These are phyloP conservation scores for Trametes hirsuta DNA, from an alignment of 1,284 basidiomycete species.

Conservation along the genomic window DNA sequence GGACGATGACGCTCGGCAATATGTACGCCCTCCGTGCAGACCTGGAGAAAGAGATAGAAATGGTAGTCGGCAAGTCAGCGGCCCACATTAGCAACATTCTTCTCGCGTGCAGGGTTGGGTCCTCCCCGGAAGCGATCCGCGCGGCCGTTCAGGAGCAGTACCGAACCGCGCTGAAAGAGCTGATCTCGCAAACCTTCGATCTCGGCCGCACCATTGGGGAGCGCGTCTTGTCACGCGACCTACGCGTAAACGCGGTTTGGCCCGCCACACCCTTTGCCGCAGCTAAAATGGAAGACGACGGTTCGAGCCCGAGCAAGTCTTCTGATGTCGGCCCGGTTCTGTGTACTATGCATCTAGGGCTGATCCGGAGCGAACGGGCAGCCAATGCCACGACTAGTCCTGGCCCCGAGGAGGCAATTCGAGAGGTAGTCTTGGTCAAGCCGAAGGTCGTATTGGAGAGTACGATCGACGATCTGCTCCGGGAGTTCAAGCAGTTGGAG, in stretches of 20 bases:
- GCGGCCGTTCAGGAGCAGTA: conserved; percentile 25
- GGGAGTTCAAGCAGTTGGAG: too few relatives aligned
- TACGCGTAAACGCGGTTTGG: conserved; percentile 39
- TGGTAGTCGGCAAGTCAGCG: conserved; percentile 38
- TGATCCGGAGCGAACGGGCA: too few relatives aligned
- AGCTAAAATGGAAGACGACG: conserved; percentile 48
- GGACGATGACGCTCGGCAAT: conserved; percentile 52
- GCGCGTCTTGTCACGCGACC: conserved; percentile 44
- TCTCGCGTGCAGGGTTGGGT: conserved; percentile 42
- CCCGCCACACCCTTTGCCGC: conserved; percentile 43
- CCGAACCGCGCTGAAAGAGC: conserved; percentile 39
- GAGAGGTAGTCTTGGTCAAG: too few relatives aligned
- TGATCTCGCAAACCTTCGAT: conserved; percentile 45
- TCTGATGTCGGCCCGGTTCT: too few relatives aligned
- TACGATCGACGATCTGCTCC: too few relatives aligned
- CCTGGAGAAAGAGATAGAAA: conserved; percentile 36
- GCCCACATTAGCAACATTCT: conserved; percentile 49
- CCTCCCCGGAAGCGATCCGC: conserved; percentile 19
- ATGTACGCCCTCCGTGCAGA: conserved; percentile 34
- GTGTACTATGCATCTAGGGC: too few relatives aligned
- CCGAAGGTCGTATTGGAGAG: too few relatives aligned
- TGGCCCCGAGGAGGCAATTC: background rate
- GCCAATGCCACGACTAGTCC: too few relatives aligned
- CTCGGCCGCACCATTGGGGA: conserved; percentile 56
- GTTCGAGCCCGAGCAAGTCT: conserved; percentile 1